Conservation (phyloP, 1,284 basidiomycete genomes). For the Puccinia horiana region DNA sequence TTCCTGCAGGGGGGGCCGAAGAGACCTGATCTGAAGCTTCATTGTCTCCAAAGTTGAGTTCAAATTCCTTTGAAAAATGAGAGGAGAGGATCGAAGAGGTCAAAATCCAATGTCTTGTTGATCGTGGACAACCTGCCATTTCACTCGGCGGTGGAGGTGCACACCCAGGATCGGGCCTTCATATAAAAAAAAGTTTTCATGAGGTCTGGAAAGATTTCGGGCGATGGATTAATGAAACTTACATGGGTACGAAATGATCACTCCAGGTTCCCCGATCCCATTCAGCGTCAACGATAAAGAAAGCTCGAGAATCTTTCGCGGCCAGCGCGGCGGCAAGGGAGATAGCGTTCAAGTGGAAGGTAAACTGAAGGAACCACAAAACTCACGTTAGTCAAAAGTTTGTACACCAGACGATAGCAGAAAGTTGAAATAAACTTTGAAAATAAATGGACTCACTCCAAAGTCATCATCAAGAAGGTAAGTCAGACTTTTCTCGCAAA, state of each 20-base stretch:
- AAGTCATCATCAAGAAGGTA: conserved; percentile 49
- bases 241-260: conserved; percentile 34
- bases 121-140: conserved; percentile 37
- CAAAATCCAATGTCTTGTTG: conserved; percentile 47
- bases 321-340: conserved; percentile 28
- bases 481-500: conserved; percentile 40
- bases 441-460: conserved; percentile 28
- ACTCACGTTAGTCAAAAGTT: background rate
- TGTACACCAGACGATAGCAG: background rate
- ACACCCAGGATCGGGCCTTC: conserved; percentile 38
- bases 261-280: conserved; percentile 45
- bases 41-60: conserved; percentile 21
- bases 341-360: conserved; percentile 48
- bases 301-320: conserved; percentile 30
- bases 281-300: conserved; percentile 43
- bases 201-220: background rate
- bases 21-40: background rate
- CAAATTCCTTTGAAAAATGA: conserved; percentile 38
- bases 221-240: background rate
- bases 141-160: conserved; percentile 38
- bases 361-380: conserved; percentile 10
- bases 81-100: conserved; percentile 40
- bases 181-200: background rate
- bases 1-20: background rate
- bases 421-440: too few species aligned